A percentile compares a stretch with the other conserved stretches of the same genome.
These are phyloP conservation scores for Elongisporangium anandrum DNA, from an alignment of 352 stramenopile species.

Conservation along the genomic window DNA sequence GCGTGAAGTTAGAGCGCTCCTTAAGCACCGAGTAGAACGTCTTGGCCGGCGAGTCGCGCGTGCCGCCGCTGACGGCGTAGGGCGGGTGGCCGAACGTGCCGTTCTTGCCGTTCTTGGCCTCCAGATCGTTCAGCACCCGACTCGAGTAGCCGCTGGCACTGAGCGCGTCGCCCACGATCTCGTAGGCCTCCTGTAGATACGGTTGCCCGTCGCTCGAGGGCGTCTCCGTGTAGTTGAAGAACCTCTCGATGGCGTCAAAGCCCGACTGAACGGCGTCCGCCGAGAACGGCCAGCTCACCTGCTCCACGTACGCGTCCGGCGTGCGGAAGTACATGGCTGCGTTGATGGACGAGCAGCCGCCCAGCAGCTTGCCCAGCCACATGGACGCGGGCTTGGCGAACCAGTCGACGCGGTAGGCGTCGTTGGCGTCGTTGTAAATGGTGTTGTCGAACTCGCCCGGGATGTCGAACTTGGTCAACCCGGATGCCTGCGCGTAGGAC, in stretches of 20 bases:
- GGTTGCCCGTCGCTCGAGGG: slow-evolving; percentile 43
- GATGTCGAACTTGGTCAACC: slow-evolving; percentile 40
- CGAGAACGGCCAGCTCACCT: slow-evolving; percentile 38
- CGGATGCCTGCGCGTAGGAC: slow-evolving; percentile 16
- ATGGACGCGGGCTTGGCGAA: slow-evolving; percentile 34
- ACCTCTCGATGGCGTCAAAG: slow-evolving; percentile 39
- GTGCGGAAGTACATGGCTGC: slow-evolving; percentile 76
- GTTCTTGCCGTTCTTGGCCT: slow-evolving; percentile 45
- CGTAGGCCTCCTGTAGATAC: slow-evolving; percentile 44
- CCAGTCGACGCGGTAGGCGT: slow-evolving; percentile 37
- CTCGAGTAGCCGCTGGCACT: slow-evolving; percentile 13
- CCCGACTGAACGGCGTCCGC: slow-evolving; percentile 48
- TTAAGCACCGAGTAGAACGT: slow-evolving; percentile 48
- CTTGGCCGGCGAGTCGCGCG: slow-evolving; percentile 47
- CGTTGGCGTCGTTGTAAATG: slow-evolving; percentile 37
- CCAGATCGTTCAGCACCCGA: slow-evolving; percentile 36
- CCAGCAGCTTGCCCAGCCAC: slow-evolving; percentile 70
- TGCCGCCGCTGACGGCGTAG: slow-evolving; percentile 41
- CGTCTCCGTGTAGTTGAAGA: slow-evolving; percentile 33
- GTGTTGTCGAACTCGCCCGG: slow-evolving; percentile 43
- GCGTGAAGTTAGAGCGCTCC: slow-evolving; percentile 32
- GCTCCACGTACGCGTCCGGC: slow-evolving; percentile 35
- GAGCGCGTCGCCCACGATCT: slow-evolving; percentile 36
- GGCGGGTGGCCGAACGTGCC: slow-evolving; percentile 43
- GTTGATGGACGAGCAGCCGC: slow-evolving; percentile 76